A percentile compares a stretch with the other conserved stretches of the same genome.
These are phyloP conservation scores for Sporisorium graminicola DNA, from an alignment of 1,284 basidiomycete genomes.

Conservation along the genomic window DNA sequence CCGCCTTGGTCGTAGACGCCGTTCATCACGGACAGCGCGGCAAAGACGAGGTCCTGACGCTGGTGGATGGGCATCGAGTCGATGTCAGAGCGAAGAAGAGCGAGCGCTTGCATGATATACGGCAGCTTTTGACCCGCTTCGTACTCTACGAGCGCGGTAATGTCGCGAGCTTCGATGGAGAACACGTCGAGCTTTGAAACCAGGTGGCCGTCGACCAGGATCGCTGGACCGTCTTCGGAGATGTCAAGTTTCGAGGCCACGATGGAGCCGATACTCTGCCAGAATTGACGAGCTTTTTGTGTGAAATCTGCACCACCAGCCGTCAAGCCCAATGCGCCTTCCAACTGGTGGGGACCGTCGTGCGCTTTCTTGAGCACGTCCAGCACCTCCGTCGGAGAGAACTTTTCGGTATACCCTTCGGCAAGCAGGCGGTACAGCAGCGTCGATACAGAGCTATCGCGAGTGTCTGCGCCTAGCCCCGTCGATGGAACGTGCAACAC, in stretches of 20 bases:
- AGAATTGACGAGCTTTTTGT: slow-evolving; percentile 13
- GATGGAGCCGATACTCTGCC: slow-evolving; percentile 8
- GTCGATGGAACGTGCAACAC: slow-evolving; percentile 19
- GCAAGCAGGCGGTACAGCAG: slow-evolving; percentile 32
- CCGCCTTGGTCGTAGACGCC: slow-evolving; percentile 25
- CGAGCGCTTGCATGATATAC: slow-evolving; percentile 31
- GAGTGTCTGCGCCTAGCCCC: slow-evolving; percentile 25
- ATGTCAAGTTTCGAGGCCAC: slow-evolving; percentile 17
- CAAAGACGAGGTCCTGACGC: slow-evolving; percentile 49
- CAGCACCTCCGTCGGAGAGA: slow-evolving; percentile 17
- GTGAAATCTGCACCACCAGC: background rate
- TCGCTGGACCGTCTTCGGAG: slow-evolving; percentile 4
- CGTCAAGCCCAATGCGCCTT: background rate
- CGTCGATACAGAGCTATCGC: slow-evolving; percentile 29
- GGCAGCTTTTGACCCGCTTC: slow-evolving; percentile 48
- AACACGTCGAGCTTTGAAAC: slow-evolving; percentile 18
- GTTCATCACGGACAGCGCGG: slow-evolving; percentile 42
- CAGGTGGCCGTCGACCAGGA: slow-evolving; percentile 52
- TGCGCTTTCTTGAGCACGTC: slow-evolving; percentile 12
- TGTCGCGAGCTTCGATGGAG: slow-evolving; percentile 33
- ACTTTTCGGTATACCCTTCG: slow-evolving; percentile 1
- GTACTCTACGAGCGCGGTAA: slow-evolving; percentile 44
- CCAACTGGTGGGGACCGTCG: slow-evolving; percentile 7
- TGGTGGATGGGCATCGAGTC: slow-evolving; percentile 12
- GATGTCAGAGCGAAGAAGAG: slow-evolving; percentile 17